A percentile compares a stretch with the other conserved stretches of the same genome.
Conservation (phyloP, 805 yeast species). For the Candida taoyuanica region DNA sequence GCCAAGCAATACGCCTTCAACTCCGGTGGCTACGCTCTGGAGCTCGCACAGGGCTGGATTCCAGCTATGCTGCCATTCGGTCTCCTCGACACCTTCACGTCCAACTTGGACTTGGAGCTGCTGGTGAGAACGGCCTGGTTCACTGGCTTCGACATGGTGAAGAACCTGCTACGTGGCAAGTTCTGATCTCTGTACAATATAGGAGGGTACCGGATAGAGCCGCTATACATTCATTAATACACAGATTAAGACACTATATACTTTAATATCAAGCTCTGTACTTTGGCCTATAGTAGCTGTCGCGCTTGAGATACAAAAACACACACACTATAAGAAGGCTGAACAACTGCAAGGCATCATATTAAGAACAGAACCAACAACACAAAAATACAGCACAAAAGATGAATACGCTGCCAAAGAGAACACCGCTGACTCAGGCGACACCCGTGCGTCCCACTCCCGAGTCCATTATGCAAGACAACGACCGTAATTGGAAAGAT, state of each 20-base stretch:
- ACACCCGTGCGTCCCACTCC: constrained; percentile 13
- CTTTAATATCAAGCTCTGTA: no score
- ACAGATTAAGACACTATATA: no score
- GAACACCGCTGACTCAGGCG: constrained; percentile 6
- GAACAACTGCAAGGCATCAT: not conserved
- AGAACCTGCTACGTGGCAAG: constrained; percentile 66
- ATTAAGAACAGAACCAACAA: not conserved
- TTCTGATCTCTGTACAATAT: no score
- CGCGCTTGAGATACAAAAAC: no score
- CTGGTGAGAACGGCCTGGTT: constrained; percentile 63
- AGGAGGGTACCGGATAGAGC: no score
- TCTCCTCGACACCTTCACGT: constrained; percentile 68
- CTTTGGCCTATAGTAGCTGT: no score
- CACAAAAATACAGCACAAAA: not conserved
- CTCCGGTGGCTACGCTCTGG: constrained; percentile 78
- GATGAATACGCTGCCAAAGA: constrained; percentile 4
- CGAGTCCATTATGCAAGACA: constrained; percentile 8
- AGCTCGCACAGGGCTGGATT: constrained; percentile 97
- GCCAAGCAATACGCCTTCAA: constrained; percentile 88
- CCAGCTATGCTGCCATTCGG: constrained; percentile 98
- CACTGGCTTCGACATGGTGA: constrained; percentile 76
- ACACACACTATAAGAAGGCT: no score
- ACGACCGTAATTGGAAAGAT: constrained; percentile 12
- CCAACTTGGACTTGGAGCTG: constrained; percentile 76
- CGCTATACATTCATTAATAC: no score